These are phyloP conservation scores for Urtica urens DNA, from an alignment of 306 rosid genomes.

Conservation along the genomic window DNA sequence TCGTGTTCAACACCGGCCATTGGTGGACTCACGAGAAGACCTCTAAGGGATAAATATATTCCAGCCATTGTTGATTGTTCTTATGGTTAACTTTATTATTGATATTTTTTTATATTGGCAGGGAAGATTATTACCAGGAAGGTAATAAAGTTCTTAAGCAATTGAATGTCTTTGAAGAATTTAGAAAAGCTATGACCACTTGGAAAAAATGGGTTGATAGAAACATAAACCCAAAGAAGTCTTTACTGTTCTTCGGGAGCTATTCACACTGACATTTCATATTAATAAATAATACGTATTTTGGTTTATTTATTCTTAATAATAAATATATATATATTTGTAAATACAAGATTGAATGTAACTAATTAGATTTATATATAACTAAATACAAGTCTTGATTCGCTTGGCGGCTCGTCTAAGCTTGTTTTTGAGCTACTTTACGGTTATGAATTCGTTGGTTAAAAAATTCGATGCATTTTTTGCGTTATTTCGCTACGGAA, in stretches of 20 bases:
- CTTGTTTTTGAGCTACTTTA: no score
- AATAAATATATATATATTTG: no score
- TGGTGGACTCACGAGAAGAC: constrained; percentile 99
- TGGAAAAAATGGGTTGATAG: constrained; percentile 93
- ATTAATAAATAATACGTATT: constrained; percentile 30
- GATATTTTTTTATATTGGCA: constrained; percentile 21
- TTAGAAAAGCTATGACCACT: constrained; percentile 80
- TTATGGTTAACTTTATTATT: neutral
- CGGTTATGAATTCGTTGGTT: no score
- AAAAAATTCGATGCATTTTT: no score
- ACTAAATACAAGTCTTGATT: no score
- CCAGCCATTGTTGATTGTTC: no score
- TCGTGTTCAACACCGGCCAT: constrained; percentile 90
- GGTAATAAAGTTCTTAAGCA: constrained; percentile 78
- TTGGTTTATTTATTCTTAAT: no score
- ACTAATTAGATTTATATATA: no score
- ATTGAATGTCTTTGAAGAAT: constrained; percentile 81
- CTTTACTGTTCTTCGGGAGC: constrained; percentile 71
- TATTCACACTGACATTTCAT: constrained; percentile 92
- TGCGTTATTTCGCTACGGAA: no score
- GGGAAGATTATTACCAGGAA: constrained; percentile 96
- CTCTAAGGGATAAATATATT: constrained; percentile 52
- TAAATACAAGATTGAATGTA: no score
- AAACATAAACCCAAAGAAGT: constrained; percentile 54
- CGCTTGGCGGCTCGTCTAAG: no score